A percentile compares a stretch with the other conserved stretches of the same genome.
Conservation (phyloP, 371 early-diverging fungal species). For the Basidiobolus meristosporus region DNA sequence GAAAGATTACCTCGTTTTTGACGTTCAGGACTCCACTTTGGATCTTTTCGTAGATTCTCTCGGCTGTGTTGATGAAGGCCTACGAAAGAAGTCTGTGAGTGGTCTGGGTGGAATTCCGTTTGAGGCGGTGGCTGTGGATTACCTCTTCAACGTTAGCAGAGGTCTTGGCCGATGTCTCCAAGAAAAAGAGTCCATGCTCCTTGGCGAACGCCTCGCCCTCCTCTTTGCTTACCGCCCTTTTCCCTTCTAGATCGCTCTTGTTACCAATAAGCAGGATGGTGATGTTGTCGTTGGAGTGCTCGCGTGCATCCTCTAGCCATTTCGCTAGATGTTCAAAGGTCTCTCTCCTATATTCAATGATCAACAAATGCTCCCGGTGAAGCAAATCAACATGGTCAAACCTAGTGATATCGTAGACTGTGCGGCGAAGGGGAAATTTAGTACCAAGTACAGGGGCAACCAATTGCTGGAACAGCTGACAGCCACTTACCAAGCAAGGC, state of each 20-base stretch:
- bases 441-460: conserved; percentile 95
- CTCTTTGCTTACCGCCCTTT: conserved; percentile 60
- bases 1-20: conserved; percentile 34
- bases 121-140: conserved; percentile 35
- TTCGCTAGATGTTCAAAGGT: conserved; percentile 79
- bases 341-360: conserved; percentile 2
- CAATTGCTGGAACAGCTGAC: conserved; percentile 91
- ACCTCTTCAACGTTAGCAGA: conserved; percentile 85
- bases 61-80: conserved; percentile 57
- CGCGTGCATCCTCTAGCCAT: conserved; percentile 97
- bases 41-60: conserved; percentile 67
- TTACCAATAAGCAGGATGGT: conserved; percentile 97
- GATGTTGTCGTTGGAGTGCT: conserved; percentile 77
- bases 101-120: too few relatives aligned
- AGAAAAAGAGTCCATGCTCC: conserved; percentile 63
- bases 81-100: too few relatives aligned
- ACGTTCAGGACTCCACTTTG: conserved; percentile 53
- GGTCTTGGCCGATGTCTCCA: conserved; percentile 91
- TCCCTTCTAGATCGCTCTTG: conserved; percentile 92
- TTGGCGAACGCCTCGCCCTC: conserved; percentile 77
- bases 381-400: too few relatives aligned
- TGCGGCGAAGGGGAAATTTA: conserved; percentile 40
- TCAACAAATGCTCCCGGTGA: not conserved
- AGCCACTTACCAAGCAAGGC: conserved; percentile 94
- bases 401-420: conserved; percentile 67